Evolutionary conservation across 1,284 basidiomycete genomes (phyloP), one percentile per base, ranked within the genome.

Genomic region (Fomitiporia mediterranea): DNA sequence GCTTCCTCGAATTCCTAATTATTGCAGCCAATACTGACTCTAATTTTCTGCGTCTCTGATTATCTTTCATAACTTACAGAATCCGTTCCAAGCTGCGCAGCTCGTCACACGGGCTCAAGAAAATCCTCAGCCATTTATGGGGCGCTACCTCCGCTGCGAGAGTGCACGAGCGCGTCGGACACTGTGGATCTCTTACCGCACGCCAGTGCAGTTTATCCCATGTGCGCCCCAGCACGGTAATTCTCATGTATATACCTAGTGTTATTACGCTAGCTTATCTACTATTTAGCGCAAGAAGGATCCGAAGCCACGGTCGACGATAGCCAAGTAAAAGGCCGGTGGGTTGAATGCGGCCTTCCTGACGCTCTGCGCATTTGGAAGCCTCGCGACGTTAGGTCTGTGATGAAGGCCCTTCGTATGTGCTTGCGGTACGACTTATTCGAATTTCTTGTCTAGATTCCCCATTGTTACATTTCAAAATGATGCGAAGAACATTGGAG

Each of bases 121-220:
- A 59, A 72, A 70, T 19, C 70, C 75, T 27, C 80, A 77, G 62
- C 80, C 75, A 4, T 89, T 89, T 66, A 68, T 86, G 62, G 87
- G 88, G 44, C 78, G 86, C 42, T 73, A 74, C 58, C 72, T 91
- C 59, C 86, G 88, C 48, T 90, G 82, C 59, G 89, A 91, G 62
- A 80, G 77, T 25, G 88, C 88, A n/a, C 78, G 85, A 59, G 85
- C 86, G n/a, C 84, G 82, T 62, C 78, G 85, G 60, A 80, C 86
- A 13, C 71, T 91, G 17, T 72, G 86, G 55, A 72, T 91, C 52
- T 90, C 89, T 17, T 90, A 88, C 67, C 75, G 84, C 39, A 70
- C 66, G 50, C 80, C 80, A 13, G 71, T 70, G 54, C 76, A 77
- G 63, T 72, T 69, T 58, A 62, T 72, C 50, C 67, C 68, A 47